These are phyloP conservation scores for Epipyxis sp. DNA, from an alignment of 108 stramenopile genomes.

Conservation along the genomic window DNA sequence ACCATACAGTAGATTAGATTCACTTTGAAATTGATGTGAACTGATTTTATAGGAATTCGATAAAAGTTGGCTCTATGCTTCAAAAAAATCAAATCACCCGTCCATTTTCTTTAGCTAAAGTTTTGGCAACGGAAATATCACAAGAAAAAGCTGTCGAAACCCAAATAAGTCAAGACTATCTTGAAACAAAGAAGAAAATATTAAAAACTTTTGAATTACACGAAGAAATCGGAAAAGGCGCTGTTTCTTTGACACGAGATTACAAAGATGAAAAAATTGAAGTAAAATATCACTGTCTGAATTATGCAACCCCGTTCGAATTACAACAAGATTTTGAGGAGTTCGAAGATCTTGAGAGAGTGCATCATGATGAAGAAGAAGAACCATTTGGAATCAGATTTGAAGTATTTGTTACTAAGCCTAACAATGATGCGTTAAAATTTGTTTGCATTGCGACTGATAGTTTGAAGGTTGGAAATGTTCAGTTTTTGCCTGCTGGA, in stretches of 20 bases:
- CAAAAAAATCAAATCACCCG: too few relatives aligned
- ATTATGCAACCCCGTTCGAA: not conserved
- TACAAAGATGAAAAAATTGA: not conserved
- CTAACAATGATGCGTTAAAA: not conserved
- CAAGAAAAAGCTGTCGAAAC: not conserved
- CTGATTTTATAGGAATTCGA: too few relatives aligned
- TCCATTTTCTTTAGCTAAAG: too few relatives aligned
- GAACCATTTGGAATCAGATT: not conserved
- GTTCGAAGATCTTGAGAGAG: too few relatives aligned
- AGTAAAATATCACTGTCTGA: not conserved
- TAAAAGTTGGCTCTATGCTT: too few relatives aligned
- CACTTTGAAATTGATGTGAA: too few relatives aligned
- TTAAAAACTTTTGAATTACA: not conserved
- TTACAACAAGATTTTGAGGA: not conserved
- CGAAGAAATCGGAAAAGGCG: not conserved
- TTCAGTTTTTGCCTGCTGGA: not conserved
- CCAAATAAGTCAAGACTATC: not conserved
- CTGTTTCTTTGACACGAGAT: not conserved
- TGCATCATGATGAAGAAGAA: not conserved
- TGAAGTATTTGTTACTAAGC: not conserved
- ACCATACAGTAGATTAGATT: too few relatives aligned
- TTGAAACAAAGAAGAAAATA: not conserved
- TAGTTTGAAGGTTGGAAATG: not conserved
- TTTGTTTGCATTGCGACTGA: not conserved
- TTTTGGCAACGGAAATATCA: too few relatives aligned